A percentile compares a stretch with the other conserved stretches of the same genome.
Conservation (phyloP, 306 rosid species). For the Coriaria nepalensis region DNA sequence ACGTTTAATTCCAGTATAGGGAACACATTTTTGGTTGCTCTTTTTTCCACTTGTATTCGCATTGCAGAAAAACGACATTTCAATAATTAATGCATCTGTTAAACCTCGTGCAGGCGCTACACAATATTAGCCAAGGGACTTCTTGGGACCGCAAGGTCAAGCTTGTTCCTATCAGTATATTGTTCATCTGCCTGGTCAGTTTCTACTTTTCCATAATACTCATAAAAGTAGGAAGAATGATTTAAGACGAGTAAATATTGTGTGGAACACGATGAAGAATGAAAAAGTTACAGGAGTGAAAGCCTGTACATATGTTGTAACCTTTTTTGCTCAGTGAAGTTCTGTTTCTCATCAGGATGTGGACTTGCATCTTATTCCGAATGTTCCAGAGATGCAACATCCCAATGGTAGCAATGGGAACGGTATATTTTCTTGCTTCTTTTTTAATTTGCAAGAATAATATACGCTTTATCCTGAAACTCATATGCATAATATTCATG, state of each 20-base stretch:
- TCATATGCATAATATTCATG: neutral
- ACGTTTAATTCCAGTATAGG: neutral
- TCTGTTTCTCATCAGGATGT: slow-evolving; percentile 47
- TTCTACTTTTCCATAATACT: neutral
- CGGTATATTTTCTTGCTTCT: slow-evolving; percentile 34
- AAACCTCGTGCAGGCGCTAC: slow-evolving; percentile 45
- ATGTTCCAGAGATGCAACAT: slow-evolving; percentile 55
- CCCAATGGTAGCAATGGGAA: slow-evolving; percentile 78
- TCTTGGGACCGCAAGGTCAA: slow-evolving; percentile 88
- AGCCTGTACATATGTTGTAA: no score
- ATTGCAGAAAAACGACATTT: neutral
- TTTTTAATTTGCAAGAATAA: neutral
- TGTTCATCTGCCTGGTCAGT: slow-evolving; percentile 90
- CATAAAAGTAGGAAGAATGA: no score
- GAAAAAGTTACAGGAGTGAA: no score
- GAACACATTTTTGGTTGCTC: slow-evolving; percentile 3
- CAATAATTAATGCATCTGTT: slow-evolving; percentile 7
- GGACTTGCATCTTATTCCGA: slow-evolving; percentile 76
- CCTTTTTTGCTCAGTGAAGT: neutral
- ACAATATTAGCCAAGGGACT: slow-evolving; percentile 65
- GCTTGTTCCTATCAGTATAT: slow-evolving; percentile 81
- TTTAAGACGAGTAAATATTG: no score
- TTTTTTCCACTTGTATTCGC: neutral
- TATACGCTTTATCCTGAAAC: neutral
- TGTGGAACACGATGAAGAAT: no score